Evolutionary conservation across 2,329 filamentous ascomycete species (phyloP).

Genomic region (Fusarium nelsonii): DNA sequence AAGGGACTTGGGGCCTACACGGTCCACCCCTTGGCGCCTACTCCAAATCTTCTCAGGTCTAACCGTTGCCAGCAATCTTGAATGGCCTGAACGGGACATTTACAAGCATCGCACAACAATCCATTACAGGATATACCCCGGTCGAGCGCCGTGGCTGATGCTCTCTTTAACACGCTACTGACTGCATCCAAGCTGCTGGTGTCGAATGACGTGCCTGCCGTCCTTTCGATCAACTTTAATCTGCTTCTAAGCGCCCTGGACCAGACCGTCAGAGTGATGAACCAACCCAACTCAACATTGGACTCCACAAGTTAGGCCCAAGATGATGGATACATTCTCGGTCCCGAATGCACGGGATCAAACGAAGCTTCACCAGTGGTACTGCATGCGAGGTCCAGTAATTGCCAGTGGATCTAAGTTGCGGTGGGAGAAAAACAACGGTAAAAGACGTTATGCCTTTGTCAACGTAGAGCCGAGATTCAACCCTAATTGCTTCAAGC

Average conservation of each 20-base stretch:
- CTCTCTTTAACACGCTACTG: slow-evolving; percentile 17
- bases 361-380: slow-evolving; percentile 19
- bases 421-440: slow-evolving; percentile 29
- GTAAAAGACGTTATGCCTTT: slow-evolving; percentile 10
- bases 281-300: neutral
- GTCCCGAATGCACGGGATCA: slow-evolving; percentile 39
- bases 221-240: slow-evolving; percentile 29
- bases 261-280: slow-evolving; percentile 30
- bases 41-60: slow-evolving; percentile 6
- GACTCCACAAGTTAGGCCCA: slow-evolving; percentile 36
- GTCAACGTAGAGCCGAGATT: slow-evolving; percentile 41
- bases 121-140: slow-evolving; percentile 12
- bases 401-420: slow-evolving; percentile 35
- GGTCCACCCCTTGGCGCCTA: slow-evolving; percentile 36
- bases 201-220: slow-evolving; percentile 45
- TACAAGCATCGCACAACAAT: slow-evolving; percentile 5
- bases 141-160: slow-evolving; percentile 28
- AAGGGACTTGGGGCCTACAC: slow-evolving; percentile 19
- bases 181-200: slow-evolving; percentile 39
- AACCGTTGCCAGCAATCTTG: neutral
- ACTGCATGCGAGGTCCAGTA: slow-evolving; percentile 32
- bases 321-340: slow-evolving; percentile 2
- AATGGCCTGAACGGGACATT: slow-evolving; percentile 17
- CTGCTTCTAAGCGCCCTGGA: slow-evolving; percentile 44
- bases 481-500: slow-evolving; percentile 23